These are phyloP conservation scores for Flaveria linearis DNA, from an alignment of 129 eudicot genomes.

Conservation along the genomic window DNA sequence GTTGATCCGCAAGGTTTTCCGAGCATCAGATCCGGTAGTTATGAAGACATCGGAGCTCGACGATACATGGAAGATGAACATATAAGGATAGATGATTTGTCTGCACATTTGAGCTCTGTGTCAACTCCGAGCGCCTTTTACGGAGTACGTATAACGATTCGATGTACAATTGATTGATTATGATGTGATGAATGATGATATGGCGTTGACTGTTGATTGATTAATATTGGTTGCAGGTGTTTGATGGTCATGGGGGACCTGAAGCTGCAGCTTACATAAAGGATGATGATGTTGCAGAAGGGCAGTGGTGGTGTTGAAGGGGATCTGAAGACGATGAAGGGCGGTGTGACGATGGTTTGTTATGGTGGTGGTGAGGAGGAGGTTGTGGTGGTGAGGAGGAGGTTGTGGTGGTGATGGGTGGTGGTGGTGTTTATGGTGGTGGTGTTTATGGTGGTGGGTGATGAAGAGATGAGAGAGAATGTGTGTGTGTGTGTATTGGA, in stretches of 20 bases:
- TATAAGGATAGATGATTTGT: conserved; percentile 70
- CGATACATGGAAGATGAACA: conserved; percentile 90
- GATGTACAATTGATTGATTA: not conserved
- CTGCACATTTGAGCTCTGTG: conserved; percentile 51
- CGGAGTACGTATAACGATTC: conserved; percentile 47
- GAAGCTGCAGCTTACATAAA: conserved; percentile 78
- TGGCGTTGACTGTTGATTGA: not conserved
- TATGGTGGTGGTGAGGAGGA: no score
- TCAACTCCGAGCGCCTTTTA: conserved; percentile 76
- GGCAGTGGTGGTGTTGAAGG: no score
- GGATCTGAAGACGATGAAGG: no score
- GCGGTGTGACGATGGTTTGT: no score
- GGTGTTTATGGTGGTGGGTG: no score
- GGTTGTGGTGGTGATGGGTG: no score
- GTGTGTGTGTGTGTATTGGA: no score
- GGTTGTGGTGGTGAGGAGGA: no score
- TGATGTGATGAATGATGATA: not conserved
- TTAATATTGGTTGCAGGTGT: conserved; percentile 41
- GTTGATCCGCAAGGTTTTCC: conserved; percentile 48
- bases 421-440: no score
- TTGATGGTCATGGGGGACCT: conserved; percentile 95
- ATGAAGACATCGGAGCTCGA: conserved; percentile 77
- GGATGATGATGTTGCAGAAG: no score
- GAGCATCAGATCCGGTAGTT: conserved; percentile 74
- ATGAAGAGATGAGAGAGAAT: no score